phyloP scores from a whole-genome alignment of 2,329 filamentous ascomycete species.

The Exophiala bonariae region DNA sequence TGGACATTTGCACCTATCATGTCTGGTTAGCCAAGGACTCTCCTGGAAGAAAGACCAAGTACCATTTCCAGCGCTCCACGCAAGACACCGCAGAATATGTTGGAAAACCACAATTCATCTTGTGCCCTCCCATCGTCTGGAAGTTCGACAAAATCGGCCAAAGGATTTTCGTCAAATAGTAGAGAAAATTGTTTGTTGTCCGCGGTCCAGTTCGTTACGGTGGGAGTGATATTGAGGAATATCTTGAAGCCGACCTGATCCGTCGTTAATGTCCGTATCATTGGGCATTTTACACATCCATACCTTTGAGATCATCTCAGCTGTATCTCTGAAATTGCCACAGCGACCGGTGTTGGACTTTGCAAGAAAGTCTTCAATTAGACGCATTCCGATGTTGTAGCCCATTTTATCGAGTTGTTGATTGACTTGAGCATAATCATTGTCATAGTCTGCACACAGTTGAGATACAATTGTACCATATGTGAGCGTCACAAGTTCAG shows the following conservation, averaged over 20 bases:
- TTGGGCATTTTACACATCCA: background rate
- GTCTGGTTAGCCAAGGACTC: conserved; percentile 5
- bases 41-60: conserved; percentile 26
- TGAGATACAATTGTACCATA: conserved; percentile 98
- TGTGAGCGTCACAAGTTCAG: conserved; percentile 93
- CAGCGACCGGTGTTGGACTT: conserved; percentile 90
- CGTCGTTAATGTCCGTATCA: background rate
- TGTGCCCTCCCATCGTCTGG: conserved; percentile 94
- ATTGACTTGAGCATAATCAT: conserved; percentile 93
- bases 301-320: conserved; percentile 93
- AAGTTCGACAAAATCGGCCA: conserved; percentile 95
- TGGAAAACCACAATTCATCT: conserved; percentile 97
- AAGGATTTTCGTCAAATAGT: conserved; percentile 93
- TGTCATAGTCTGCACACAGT: conserved; percentile 93
- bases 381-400: conserved; percentile 92
- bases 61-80: conserved; percentile 96
- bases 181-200: conserved; percentile 97
- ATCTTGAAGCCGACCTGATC: conserved; percentile 94
- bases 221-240: conserved; percentile 93
- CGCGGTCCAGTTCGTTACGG: conserved; percentile 90
- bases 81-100: conserved; percentile 91
- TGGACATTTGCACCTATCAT: conserved; percentile 83
- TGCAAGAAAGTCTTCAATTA: conserved; percentile 97
- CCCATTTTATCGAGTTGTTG: conserved; percentile 99
- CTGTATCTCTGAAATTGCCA: conserved; percentile 90